These are phyloP conservation scores for Amphicarpaea edgeworthii DNA, from an alignment of 306 rosid species.

Conservation along the genomic window DNA sequence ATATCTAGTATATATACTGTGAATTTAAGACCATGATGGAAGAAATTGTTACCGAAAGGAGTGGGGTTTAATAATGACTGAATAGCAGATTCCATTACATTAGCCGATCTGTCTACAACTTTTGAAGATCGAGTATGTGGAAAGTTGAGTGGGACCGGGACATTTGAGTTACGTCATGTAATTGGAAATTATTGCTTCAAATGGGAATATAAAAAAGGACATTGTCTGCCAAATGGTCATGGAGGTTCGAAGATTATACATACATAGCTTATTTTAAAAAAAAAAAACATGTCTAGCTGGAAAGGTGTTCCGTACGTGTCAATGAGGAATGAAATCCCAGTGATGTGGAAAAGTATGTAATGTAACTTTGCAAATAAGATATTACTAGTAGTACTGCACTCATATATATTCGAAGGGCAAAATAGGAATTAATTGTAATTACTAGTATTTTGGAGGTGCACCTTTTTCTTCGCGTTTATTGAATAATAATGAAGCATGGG, in stretches of 20 bases:
- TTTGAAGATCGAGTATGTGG: conserved; percentile 26
- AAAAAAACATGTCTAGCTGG: conserved; percentile 49
- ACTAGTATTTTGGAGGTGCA: conserved; percentile 7
- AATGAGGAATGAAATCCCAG: conserved; percentile 46
- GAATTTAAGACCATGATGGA: conserved; percentile 34
- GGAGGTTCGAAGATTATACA: too few relatives aligned
- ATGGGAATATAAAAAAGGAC: conserved; percentile 44
- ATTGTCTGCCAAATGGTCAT: conserved; percentile 49
- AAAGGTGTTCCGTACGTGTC: conserved; percentile 45
- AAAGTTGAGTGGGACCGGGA: conserved; percentile 49
- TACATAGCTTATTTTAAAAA: too few relatives aligned
- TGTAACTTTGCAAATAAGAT: conserved; percentile 44
- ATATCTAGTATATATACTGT: conserved; percentile 2
- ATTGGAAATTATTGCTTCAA: conserved; percentile 53
- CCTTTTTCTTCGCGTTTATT: too few relatives aligned
- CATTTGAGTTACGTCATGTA: conserved; percentile 44
- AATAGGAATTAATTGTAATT: not conserved
- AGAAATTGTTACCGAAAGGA: conserved; percentile 23
- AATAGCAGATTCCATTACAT: conserved; percentile 32
- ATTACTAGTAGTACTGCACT: not conserved
- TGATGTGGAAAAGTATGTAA: conserved; percentile 47
- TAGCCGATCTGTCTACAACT: conserved; percentile 51
- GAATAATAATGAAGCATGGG: too few relatives aligned
- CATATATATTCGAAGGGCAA: not conserved
- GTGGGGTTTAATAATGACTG: conserved; percentile 45